Evolutionary conservation across 1,284 basidiomycete genomes (phyloP), one percentile per base, ranked within the genome.

Genomic region (Ustilago hordei): DNA sequence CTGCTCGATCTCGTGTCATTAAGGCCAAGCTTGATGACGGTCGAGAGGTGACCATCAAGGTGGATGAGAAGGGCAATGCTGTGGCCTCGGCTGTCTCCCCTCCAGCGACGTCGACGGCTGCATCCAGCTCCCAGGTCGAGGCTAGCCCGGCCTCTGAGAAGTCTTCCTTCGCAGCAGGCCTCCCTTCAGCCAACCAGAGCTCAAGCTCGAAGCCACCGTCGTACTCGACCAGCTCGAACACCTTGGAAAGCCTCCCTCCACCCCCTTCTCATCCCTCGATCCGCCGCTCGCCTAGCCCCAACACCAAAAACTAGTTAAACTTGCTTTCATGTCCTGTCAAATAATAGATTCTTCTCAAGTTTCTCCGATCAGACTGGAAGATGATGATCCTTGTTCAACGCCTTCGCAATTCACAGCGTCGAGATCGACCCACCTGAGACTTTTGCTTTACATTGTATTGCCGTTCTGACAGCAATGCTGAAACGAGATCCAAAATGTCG

Each of bases 1-100:
- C 80, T 2, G 83, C 83, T 17, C 81, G 85, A n/a, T 62, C 72
- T 2, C 60, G 75, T 8, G 54, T 68, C 8, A 34, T 78, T 55
- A 69, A 71, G 54, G 75, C 75, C 32, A 66, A 68, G 53, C 55
- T 74, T 1, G 63, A 69, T 13, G 68, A 78, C 39, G 75, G 75
- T 5, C 36, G 59, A 17, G 68, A 70, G 48, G 70, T 78, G 13
- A 67, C 64, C 11, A 56, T 78, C 56, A 34, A 65, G 4, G 62
- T 78, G n/a, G 64, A 73, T 36, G 67, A 67, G 28, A 64, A 78
- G 55, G 75, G 75, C 15, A 52, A 70, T 19, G 70, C 75, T 1
- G 57, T 69, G 7, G 74, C 69, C 13, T 64, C 61, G 17, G 35
- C 57, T 17, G 36, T 67, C 31, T 64, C 70, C 3, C 43, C 43